phyloP scores from a whole-genome alignment of 202 grass and related monocot species.

The Zizania palustris region DNA sequence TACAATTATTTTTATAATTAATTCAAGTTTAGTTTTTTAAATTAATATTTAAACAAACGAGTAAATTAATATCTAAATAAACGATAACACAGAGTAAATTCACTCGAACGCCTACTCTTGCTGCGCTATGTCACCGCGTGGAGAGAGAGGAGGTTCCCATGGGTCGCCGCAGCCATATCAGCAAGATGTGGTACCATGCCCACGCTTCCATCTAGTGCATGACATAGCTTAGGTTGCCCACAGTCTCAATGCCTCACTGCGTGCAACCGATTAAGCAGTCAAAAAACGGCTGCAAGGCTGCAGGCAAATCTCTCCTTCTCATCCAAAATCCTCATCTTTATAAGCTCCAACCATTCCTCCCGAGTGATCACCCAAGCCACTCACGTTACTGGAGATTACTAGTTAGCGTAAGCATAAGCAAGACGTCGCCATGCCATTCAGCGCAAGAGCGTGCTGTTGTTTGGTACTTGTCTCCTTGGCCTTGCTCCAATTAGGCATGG shows the following conservation, averaged over 20 bases:
- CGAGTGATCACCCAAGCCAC: constrained; percentile 8
- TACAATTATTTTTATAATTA: too few relatives aligned
- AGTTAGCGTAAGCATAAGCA: neutral
- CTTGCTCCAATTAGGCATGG: neutral
- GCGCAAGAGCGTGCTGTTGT: neutral
- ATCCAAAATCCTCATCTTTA: constrained; percentile 26
- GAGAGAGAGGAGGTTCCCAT: too few relatives aligned
- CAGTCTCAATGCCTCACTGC: neutral
- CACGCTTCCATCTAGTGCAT: neutral
- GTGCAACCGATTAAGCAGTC: neutral
- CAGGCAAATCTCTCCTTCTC: neutral
- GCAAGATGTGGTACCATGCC: too few relatives aligned
- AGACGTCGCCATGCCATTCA: constrained; percentile 35
- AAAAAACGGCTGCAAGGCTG: neutral
- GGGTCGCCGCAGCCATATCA: too few relatives aligned
- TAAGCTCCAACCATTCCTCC: constrained; percentile 30
- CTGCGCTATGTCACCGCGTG: too few relatives aligned
- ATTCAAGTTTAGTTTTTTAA: too few relatives aligned
- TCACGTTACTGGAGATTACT: neutral
- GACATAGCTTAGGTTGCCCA: neutral
- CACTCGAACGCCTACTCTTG: too few relatives aligned
- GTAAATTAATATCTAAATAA: too few relatives aligned
- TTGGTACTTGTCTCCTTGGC: constrained; percentile 41
- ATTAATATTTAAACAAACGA: too few relatives aligned
- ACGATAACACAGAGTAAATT: too few relatives aligned